Evolutionary conservation across 371 early-diverging fungal genomes (phyloP), one percentile per base, ranked within the genome.

Genomic region (Funneliformis caledonium): DNA sequence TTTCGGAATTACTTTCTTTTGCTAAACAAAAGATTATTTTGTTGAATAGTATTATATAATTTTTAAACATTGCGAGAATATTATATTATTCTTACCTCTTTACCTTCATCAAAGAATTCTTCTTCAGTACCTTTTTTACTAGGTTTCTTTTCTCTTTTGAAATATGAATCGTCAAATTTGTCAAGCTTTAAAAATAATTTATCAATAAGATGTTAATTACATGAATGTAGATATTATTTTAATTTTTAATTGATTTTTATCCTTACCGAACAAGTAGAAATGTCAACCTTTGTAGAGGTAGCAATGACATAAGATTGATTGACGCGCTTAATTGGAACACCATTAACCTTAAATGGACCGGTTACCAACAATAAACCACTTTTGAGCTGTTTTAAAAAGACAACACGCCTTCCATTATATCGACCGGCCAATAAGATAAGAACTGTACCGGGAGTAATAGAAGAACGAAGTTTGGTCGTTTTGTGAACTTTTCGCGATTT

Each of bases 301-400:
- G 98, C 97, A 86, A 98, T 94, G 83, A 96, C 98, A 88, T 97
- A 98, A 82, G 98, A 96, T 90, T 97, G 97, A 94, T 97, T 96
- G 89, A 99, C 97, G 82, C 99, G 96, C 84, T 96, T 93, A 83
- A 99, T 90, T 80, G 99, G 99, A 62, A 99, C 97, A 84, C 99
- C 99, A 93, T 99, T 99, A 89, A 97, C 85, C 92, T 94, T 95
- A 95, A 93, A 96, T 81, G 99, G 99, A 80, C 99, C 99, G 83
- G 98, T 95, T 84, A 98, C 97, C 83, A 99, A 92, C 82, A 99
- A 90, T 82, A 98, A 92, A 85, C 99, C 99, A 81, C 94, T 93
- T 81, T 90, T 92, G 83, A 99, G 93, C 89, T 96, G 96, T 94
- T 97, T 97, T 89, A 99, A 91, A 94, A 95, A 97, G 74, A 99